phyloP scores from a whole-genome alignment of 768 basidiomycete species.

The Pleurotus sapidus region DNA sequence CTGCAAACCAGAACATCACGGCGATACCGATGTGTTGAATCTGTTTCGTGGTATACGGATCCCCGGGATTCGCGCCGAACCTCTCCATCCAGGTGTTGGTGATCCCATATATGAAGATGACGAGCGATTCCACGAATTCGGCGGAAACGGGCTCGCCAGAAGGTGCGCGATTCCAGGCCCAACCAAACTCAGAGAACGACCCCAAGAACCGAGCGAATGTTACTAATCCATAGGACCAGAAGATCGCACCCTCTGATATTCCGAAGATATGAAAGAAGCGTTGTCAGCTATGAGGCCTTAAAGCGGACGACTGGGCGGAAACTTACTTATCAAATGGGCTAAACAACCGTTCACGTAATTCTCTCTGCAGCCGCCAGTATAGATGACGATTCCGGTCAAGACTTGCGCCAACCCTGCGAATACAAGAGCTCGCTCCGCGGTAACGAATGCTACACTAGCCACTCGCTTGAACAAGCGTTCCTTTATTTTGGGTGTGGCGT shows the following conservation, averaged over 20 bases:
- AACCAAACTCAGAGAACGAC: constrained; percentile 80
- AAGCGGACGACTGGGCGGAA: neutral
- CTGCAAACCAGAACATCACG: constrained; percentile 96
- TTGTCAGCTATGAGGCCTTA: constrained; percentile 3
- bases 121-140: constrained; percentile 73
- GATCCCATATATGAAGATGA: constrained; percentile 86
- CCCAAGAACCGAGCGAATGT: constrained; percentile 96
- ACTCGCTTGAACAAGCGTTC: constrained; percentile 31
- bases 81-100: constrained; percentile 98
- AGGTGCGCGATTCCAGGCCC: constrained; percentile 90
- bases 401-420: constrained; percentile 67
- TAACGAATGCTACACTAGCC: constrained; percentile 46
- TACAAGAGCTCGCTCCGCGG: constrained; percentile 62
- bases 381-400: constrained; percentile 71
- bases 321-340: constrained; percentile 86
- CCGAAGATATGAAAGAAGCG: constrained; percentile 8
- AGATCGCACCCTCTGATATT: constrained; percentile 77
- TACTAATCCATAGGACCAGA: constrained; percentile 87
- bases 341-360: constrained; percentile 79
- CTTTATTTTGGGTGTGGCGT: constrained; percentile 7
- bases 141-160: constrained; percentile 50
- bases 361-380: constrained; percentile 84
- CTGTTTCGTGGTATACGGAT: constrained; percentile 87
- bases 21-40: constrained; percentile 95
- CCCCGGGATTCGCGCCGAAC: constrained; percentile 77